Conservation (phyloP, 139 green algal species). For the Picochlorum sp. region DNA sequence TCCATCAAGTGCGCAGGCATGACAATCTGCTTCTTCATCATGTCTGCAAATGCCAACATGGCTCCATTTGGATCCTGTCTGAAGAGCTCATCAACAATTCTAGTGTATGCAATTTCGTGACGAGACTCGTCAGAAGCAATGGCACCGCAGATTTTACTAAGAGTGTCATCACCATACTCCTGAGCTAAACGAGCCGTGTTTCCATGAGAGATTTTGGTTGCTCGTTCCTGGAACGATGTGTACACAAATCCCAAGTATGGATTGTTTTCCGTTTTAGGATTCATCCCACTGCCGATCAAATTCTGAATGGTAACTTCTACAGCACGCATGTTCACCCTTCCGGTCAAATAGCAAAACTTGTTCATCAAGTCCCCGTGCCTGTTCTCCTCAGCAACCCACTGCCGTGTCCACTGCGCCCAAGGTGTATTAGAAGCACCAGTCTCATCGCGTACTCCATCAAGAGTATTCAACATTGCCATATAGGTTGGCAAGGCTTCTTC, state of each 20-base stretch:
- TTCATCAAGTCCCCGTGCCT: slow-evolving; percentile 71
- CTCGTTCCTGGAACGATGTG: slow-evolving; percentile 95
- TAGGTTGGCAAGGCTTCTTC: slow-evolving; percentile 99
- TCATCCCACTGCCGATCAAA: slow-evolving; percentile 92
- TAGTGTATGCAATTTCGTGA: slow-evolving; percentile 91
- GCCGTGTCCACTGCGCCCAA: slow-evolving; percentile 77
- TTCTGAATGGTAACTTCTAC: slow-evolving; percentile 95
- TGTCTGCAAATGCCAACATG: slow-evolving; percentile 91
- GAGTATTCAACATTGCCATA: slow-evolving; percentile 99
- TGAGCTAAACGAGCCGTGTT: slow-evolving; percentile 86
- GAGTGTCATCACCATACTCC: slow-evolving; percentile 76
- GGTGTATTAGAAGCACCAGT: slow-evolving; percentile 38
- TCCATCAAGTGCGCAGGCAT: slow-evolving; percentile 98
- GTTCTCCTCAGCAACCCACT: slow-evolving; percentile 97
- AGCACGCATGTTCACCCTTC: slow-evolving; percentile 33
- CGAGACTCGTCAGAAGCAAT: slow-evolving; percentile 92
- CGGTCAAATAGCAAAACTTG: slow-evolving; percentile 67
- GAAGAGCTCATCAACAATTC: slow-evolving; percentile 89
- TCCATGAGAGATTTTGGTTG: slow-evolving; percentile 93
- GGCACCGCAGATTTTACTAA: slow-evolving; percentile 78
- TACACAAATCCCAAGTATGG: slow-evolving; percentile 98
- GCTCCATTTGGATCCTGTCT: slow-evolving; percentile 74
- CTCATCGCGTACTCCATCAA: slow-evolving; percentile 92
- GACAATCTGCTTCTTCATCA: slow-evolving; percentile 99
- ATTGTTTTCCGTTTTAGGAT: slow-evolving; percentile 98